Conservation (phyloP, 176 grass and related monocot species). For the Raddia guianensis region DNA sequence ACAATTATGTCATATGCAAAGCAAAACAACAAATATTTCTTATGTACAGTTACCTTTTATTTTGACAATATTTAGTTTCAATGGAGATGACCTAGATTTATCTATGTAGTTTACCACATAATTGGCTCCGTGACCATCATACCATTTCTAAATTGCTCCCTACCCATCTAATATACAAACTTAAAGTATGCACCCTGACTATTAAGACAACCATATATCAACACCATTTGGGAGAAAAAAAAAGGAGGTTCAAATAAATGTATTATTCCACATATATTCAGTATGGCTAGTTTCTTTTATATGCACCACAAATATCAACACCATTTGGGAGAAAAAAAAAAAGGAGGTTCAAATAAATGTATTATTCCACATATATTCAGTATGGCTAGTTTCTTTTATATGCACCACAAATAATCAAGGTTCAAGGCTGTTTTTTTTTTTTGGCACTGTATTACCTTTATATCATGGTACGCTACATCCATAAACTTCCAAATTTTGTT, state of each 20-base stretch:
- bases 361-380: too few relatives aligned
- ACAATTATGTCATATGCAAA: background rate
- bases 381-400: too few relatives aligned
- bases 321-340: too few relatives aligned
- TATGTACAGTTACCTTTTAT: background rate
- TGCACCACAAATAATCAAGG: background rate
- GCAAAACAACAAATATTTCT: background rate
- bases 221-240: background rate
- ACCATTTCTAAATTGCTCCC: constrained; percentile 1
- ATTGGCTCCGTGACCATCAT: background rate
- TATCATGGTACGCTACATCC: too few relatives aligned
- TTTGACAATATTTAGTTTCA: background rate
- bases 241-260: too few relatives aligned
- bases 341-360: too few relatives aligned
- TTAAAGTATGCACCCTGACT: background rate
- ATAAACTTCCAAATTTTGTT: too few relatives aligned
- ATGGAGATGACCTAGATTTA: background rate
- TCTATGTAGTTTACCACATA: background rate
- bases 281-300: too few relatives aligned
- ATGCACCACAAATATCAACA: background rate
- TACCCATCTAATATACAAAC: constrained; percentile 28
- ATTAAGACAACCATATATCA: constrained; percentile 5
- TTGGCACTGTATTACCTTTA: too few relatives aligned
- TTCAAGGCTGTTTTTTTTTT: too few relatives aligned
- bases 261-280: too few relatives aligned